Evolutionary conservation across 2,329 filamentous ascomycete species (phyloP).

Genomic region (Fusarium sp.): DNA sequence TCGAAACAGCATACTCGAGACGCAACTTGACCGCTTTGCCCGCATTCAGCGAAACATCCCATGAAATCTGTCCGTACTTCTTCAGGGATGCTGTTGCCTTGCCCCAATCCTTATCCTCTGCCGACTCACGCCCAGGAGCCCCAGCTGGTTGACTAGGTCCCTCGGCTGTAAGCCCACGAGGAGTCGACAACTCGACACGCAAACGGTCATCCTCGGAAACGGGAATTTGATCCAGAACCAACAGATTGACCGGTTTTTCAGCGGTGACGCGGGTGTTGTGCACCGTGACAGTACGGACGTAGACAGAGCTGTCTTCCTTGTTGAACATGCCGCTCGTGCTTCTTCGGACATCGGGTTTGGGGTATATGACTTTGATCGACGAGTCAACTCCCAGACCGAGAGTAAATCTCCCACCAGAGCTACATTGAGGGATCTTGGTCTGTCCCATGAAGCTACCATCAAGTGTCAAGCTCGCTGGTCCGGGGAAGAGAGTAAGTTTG

Average conservation of each 20-base stretch:
- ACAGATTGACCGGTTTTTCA: constrained; percentile 57
- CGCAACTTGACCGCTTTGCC: constrained; percentile 67
- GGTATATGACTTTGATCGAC: constrained; percentile 65
- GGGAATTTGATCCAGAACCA: constrained; percentile 71
- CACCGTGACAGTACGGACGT: constrained; percentile 61
- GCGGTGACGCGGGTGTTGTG: constrained; percentile 60
- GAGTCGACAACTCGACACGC: constrained; percentile 62
- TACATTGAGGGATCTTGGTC: constrained; percentile 65
- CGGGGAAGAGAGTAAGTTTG: constrained; percentile 66
- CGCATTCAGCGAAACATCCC: constrained; percentile 69
- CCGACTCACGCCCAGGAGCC: constrained; percentile 44
- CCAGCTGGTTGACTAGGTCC: constrained; percentile 56
- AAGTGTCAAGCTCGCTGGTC: constrained; percentile 68
- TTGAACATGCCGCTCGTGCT: constrained; percentile 64
- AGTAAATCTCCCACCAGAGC: constrained; percentile 64
- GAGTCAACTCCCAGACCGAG: constrained; percentile 71
- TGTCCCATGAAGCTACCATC: constrained; percentile 73
- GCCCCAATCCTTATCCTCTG: constrained; percentile 61
- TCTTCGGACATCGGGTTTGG: constrained; percentile 65
- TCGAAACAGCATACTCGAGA: constrained; percentile 71
- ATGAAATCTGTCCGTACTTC: constrained; percentile 68
- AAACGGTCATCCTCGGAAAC: constrained; percentile 71
- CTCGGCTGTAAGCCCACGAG: constrained; percentile 59
- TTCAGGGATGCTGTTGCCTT: constrained; percentile 64
- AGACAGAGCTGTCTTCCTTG: constrained; percentile 65